These are phyloP conservation scores for Mycena vitilis DNA, from an alignment of 768 basidiomycete species.

Conservation along the genomic window DNA sequence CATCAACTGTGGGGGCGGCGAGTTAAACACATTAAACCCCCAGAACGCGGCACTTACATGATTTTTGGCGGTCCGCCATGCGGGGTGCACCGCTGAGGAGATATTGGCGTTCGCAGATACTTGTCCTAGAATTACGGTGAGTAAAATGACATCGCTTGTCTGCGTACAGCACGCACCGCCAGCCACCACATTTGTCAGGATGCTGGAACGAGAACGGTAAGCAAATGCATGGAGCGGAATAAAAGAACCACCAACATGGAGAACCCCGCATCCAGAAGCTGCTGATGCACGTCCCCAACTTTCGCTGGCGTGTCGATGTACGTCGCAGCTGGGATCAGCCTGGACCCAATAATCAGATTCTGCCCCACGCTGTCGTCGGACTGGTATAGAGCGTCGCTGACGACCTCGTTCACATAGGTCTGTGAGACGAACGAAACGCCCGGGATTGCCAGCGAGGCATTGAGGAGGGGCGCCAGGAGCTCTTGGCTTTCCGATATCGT, in stretches of 20 bases:
- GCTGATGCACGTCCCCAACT: neutral
- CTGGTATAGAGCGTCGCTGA: conserved; percentile 26
- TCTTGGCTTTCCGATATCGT: conserved; percentile 31
- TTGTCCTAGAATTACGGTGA: conserved; percentile 32
- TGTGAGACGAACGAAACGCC: conserved; percentile 30
- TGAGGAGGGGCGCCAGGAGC: conserved; percentile 40
- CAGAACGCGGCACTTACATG: conserved; percentile 39
- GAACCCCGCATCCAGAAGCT: conserved; percentile 10
- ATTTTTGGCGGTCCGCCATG: conserved; percentile 52
- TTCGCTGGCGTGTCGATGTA: neutral
- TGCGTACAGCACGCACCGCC: conserved; percentile 31
- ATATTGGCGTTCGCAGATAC: conserved; percentile 49
- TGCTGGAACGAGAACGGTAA: conserved; percentile 17
- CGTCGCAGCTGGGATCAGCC: neutral
- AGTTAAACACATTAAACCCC: no score
- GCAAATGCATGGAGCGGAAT: neutral
- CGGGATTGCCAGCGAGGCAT: conserved; percentile 34
- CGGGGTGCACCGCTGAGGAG: conserved; percentile 43
- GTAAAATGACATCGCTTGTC: neutral
- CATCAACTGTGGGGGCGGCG: conserved; percentile 25
- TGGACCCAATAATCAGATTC: neutral
- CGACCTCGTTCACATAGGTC: neutral
- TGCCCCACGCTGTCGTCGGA: neutral
- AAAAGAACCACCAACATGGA: neutral
- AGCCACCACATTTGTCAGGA: conserved; percentile 38